Evolutionary conservation across 345 rosid species (phyloP).

Genomic region (Acer saccharum): DNA sequence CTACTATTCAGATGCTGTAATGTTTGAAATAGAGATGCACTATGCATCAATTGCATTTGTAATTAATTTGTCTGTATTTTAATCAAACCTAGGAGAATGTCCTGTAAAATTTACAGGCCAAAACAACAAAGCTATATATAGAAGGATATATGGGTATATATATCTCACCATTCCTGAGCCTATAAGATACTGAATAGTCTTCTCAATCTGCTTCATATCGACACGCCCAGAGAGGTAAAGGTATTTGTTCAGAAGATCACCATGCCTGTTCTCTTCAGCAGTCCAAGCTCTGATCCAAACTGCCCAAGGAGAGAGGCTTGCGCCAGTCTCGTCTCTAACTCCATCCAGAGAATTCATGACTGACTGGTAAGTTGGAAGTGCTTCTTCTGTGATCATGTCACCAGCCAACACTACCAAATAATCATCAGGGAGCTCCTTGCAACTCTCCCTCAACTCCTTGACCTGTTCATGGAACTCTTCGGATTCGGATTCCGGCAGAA

Average conservation of each 20-base stretch:
- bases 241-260: slow-evolving; percentile 48
- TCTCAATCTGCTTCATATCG: slow-evolving; percentile 47
- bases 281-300: slow-evolving; percentile 45
- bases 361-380: slow-evolving; percentile 45
- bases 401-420: slow-evolving; percentile 44
- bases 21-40: too few species aligned
- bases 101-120: too few species aligned
- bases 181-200: slow-evolving; percentile 41
- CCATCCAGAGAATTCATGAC: slow-evolving; percentile 40
- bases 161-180: slow-evolving; percentile 44
- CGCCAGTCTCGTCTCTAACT: slow-evolving; percentile 41
- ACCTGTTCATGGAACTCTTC: slow-evolving; percentile 40
- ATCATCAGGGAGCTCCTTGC: slow-evolving; percentile 38
- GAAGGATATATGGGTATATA: background rate
- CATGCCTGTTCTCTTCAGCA: slow-evolving; percentile 49
- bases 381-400: slow-evolving; percentile 47
- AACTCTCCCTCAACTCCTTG: slow-evolving; percentile 35
- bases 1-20: too few species aligned
- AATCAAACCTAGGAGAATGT: too few species aligned
- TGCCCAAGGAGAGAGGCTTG: slow-evolving; percentile 40
- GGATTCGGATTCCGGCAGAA: slow-evolving; percentile 36
- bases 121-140: too few species aligned
- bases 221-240: slow-evolving; percentile 46
- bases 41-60: too few species aligned
- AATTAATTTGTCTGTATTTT: too few species aligned